Base-by-base conservation (phyloP, 768 basidiomycete species). In the Tylopilus cervinicoccineus region DNA sequence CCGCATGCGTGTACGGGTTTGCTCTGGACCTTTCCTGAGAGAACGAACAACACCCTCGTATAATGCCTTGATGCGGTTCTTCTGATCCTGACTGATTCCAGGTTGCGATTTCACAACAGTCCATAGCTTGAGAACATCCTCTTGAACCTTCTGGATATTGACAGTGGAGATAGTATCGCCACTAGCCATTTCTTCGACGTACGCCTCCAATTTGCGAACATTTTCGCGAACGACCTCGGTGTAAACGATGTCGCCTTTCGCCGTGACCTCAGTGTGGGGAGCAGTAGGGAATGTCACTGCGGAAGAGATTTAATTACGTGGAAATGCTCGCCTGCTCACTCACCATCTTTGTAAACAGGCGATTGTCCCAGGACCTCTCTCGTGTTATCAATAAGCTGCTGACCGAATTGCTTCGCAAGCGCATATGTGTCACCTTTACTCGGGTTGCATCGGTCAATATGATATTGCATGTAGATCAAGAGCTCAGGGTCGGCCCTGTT, bases 121-220 rank as follows among this genome's bases (percentile, higher is more conserved):
- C 93, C 95, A 99, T 5, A 99, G 80, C 63, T 94, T 97, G 47
- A 93, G 76, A 41, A 99, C 92, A 57, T 98, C 93, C 33, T 94
- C 90, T 63, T 98, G 94, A 38, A 98, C 93, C 71, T 98, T 98
- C 73, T 96, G 89, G 51, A 96, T 88, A 70, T 98, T 97, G 64
- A 94, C 81, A 28, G 81, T 74, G 3, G 88, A 80, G 43, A 91
- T 87, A 6, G 88, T 83, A 62, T 94, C 92, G 3, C 93, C 91
- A 51, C 88, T 91, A 2, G 96, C 93, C 96, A 99, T 99, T 71
- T 99, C 93, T 61, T 93, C 84, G 45, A 92, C 96, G 60, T 99
- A 99, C 2, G 93, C 91, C 70, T 99, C 96, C 37, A 99, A 77
- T 72, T 98, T 97, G 60, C 96, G 87, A 38, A 98, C 95, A 49